Percentiles rank a stretch among this genome's conserved stretches.
phyloP scores from a whole-genome alignment of 1,139 yeast genomes.

The Geotrichum klebahnii region DNA sequence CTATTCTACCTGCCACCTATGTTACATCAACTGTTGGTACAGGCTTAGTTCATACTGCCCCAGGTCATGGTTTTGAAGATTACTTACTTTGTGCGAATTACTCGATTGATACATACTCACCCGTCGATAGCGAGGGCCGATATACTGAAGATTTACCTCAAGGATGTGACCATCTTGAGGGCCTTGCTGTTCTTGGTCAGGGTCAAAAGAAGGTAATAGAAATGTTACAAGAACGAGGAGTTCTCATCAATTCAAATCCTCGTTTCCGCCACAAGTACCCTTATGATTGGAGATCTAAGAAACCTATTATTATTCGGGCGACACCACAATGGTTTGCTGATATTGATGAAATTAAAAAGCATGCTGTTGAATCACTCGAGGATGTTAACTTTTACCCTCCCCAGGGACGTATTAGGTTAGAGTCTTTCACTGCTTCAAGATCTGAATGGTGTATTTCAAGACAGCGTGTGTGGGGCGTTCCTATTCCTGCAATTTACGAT shows the following conservation, averaged over 20 bases:
- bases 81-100: conserved; percentile 63
- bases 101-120: conserved; percentile 60
- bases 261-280: conserved; percentile 81
- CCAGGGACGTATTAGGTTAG: conserved; percentile 64
- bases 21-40: conserved; percentile 84
- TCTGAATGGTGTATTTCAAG: conserved; percentile 97
- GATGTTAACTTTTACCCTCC: conserved; percentile 69
- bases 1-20: conserved; percentile 74
- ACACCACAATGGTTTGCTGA: conserved; percentile 98
- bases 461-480: conserved; percentile 98
- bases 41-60: conserved; percentile 94
- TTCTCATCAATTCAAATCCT: conserved; percentile 50
- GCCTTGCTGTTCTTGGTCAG: conserved; percentile 56
- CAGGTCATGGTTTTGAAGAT: conserved; percentile 97
- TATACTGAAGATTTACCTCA: conserved; percentile 51
- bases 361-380: conserved; percentile 57
- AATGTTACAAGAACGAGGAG: conserved; percentile 43
- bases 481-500: conserved; percentile 79
- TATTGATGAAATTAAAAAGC: conserved; percentile 63
- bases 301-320: conserved; percentile 89
- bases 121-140: conserved; percentile 72
- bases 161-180: conserved; percentile 47
- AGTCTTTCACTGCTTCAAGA: conserved; percentile 69
- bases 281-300: conserved; percentile 94
- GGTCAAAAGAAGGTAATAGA: conserved; percentile 52